A percentile compares a stretch with the other conserved stretches of the same genome.
Evolutionary conservation across 441 rosid species (phyloP).

Genomic region (Croton setiger): DNA sequence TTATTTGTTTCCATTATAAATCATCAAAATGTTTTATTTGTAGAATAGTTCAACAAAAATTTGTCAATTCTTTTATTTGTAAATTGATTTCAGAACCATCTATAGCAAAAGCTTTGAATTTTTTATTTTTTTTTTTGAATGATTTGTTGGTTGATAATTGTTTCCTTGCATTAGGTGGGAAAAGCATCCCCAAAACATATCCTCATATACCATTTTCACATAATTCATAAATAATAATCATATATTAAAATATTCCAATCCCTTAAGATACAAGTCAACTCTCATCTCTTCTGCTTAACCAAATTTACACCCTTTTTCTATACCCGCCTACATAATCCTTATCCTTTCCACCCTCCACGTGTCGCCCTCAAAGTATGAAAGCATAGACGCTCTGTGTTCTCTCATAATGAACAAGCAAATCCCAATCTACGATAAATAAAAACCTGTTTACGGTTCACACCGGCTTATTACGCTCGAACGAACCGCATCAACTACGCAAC

Average conservation of each 20-base stretch:
- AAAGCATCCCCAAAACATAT: neutral
- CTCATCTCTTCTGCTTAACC: neutral
- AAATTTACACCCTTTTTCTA: neutral
- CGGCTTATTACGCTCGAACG: conserved; percentile 23
- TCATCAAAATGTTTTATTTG: neutral
- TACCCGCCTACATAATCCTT: neutral
- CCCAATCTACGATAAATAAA: neutral
- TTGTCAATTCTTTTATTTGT: neutral
- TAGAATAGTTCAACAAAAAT: neutral
- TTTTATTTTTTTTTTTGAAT: too few species aligned
- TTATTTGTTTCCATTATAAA: too few species aligned
- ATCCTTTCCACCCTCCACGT: conserved; percentile 9
- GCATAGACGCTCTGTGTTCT: conserved; percentile 1
- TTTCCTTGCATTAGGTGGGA: too few species aligned
- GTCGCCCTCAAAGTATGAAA: neutral
- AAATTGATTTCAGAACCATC: neutral
- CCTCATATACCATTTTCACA: neutral
- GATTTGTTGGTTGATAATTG: too few species aligned
- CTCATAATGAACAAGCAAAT: neutral
- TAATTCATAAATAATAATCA: neutral
- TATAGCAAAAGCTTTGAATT: too few species aligned
- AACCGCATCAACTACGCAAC: conserved; percentile 21
- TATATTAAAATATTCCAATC: neutral
- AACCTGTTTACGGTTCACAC: conserved; percentile 14
- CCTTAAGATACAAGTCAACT: neutral